These are phyloP conservation scores for Sporothrix sp. DNA, from an alignment of 2,329 filamentous ascomycete genomes.

Conservation along the genomic window DNA sequence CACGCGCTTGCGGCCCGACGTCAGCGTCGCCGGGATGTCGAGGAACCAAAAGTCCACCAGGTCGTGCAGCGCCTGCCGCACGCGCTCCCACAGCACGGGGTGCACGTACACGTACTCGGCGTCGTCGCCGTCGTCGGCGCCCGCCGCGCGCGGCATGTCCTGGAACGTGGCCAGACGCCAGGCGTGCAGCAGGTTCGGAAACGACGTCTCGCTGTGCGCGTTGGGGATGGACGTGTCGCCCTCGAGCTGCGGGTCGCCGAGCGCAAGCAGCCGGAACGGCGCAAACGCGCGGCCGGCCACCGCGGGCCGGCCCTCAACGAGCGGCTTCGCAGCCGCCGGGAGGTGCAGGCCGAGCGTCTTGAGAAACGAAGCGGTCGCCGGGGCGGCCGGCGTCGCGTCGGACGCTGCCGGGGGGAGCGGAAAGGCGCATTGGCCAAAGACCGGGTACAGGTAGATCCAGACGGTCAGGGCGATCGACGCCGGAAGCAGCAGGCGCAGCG, in stretches of 20 bases:
- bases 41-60: constrained; percentile 51
- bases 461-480: constrained; percentile 59
- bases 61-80: constrained; percentile 47
- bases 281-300: constrained; percentile 33
- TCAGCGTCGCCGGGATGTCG: constrained; percentile 58
- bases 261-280: constrained; percentile 76
- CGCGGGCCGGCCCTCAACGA: constrained; percentile 14
- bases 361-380: constrained; percentile 25
- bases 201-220: constrained; percentile 36
- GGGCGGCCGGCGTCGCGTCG: constrained; percentile 5
- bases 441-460: constrained; percentile 82
- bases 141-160: not conserved
- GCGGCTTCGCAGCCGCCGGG: not conserved
- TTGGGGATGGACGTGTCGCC: constrained; percentile 75
- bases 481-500: constrained; percentile 48
- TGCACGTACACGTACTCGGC: constrained; percentile 31
- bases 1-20: constrained; percentile 64
- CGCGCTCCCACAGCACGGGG: constrained; percentile 39
- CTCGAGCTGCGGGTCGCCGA: constrained; percentile 90
- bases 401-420: constrained; percentile 38
- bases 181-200: constrained; percentile 43
- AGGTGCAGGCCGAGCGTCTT: constrained; percentile 33
- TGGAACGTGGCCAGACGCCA: constrained; percentile 37
- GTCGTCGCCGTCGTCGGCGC: not conserved
- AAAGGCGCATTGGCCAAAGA: constrained; percentile 73